Conservation (phyloP, 352 stramenopile species). For the Globisporangium nagaii region DNA sequence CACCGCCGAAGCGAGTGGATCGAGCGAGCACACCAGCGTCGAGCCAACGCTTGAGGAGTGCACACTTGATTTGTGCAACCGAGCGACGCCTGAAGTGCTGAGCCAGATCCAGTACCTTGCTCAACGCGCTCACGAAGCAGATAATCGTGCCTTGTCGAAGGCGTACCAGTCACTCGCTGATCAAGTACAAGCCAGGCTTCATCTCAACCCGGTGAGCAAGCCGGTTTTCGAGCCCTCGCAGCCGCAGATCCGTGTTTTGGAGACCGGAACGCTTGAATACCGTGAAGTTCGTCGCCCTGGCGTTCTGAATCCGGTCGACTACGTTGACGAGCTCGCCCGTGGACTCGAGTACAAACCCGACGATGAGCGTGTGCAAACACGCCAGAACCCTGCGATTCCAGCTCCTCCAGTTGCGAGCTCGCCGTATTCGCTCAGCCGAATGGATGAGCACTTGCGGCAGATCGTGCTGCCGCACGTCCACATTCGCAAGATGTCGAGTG, state of each 20-base stretch:
- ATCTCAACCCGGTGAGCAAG: slow-evolving; percentile 52
- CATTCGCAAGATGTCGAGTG: slow-evolving; percentile 65
- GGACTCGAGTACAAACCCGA: slow-evolving; percentile 48
- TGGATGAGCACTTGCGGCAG: slow-evolving; percentile 65
- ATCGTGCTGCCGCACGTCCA: slow-evolving; percentile 69
- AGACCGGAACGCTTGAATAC: slow-evolving; percentile 51
- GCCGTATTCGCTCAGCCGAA: slow-evolving; percentile 35
- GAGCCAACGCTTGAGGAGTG: slow-evolving; percentile 48
- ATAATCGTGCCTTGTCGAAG: slow-evolving; percentile 38
- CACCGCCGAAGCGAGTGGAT: no score
- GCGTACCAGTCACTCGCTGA: slow-evolving; percentile 54
- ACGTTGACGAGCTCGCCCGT: slow-evolving; percentile 61
- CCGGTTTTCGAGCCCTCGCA: slow-evolving; percentile 46
- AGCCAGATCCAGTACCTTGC: slow-evolving; percentile 47
- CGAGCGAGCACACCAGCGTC: slow-evolving; percentile 33
- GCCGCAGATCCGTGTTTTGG: slow-evolving; percentile 48
- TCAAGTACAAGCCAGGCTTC: slow-evolving; percentile 47
- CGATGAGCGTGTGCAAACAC: no score
- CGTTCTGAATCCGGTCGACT: slow-evolving; percentile 49
- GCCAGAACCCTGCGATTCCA: no score
- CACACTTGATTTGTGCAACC: slow-evolving; percentile 65
- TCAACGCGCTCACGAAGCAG: slow-evolving; percentile 33
- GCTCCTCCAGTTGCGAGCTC: slow-evolving; percentile 16
- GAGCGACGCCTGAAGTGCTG: slow-evolving; percentile 59
- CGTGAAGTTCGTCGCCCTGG: slow-evolving; percentile 43